Evolutionary conservation across 2,329 filamentous ascomycete genomes (phyloP), one percentile per base, ranked within the genome.

Genomic region (Xylariaceae sp.): DNA sequence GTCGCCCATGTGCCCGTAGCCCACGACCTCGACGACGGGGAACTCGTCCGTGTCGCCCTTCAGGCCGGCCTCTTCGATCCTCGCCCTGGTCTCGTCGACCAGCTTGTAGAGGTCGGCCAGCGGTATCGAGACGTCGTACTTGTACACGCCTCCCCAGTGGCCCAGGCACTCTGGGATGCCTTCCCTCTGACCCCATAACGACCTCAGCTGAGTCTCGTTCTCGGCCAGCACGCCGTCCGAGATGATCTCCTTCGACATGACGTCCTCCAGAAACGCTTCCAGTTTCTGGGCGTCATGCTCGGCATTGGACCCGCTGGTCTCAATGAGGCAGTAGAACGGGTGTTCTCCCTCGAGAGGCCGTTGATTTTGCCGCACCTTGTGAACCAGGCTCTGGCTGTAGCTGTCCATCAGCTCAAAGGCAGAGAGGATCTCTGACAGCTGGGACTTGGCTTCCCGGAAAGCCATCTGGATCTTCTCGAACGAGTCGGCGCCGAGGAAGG

Each of bases 1-100:
- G 61, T 98, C 92, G 24, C 92, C 93, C 89, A 98, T 96, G 59
- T 98, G 92, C 21, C 92, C 92, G 55, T 95, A 98, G 14, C 92
- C 92, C 14, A 95, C 77, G n/a, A 95, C 89, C 37, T 82, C 83
- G 2, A 93, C 75, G 5, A 93, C 89, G 1, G 89, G 86, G 55
- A 80, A 74, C 29, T 78, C 78, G 36, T 83, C 77, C 5, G 80
- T 77, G 28, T 86, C 80, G 33, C 86, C 83, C 25, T 94, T 69
- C 3, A 96, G 70, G 1, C 88, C 87, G 19, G 80, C 80, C 34
- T 79, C 70, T 2, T 72, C 70, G 45, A 98, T 72, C 33, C 80
- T 78, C 33, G 75, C 77, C 43, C 82, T 75, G 15, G 80, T 83
- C 49, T 96, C 92, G 45, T 92, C 84, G 19, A 98, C 92, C 19